A percentile compares a stretch with the other conserved stretches of the same genome.
phyloP scores from a whole-genome alignment of 192 early-diverging fungal genomes.

The Phycomyces blakesleeanus region DNA sequence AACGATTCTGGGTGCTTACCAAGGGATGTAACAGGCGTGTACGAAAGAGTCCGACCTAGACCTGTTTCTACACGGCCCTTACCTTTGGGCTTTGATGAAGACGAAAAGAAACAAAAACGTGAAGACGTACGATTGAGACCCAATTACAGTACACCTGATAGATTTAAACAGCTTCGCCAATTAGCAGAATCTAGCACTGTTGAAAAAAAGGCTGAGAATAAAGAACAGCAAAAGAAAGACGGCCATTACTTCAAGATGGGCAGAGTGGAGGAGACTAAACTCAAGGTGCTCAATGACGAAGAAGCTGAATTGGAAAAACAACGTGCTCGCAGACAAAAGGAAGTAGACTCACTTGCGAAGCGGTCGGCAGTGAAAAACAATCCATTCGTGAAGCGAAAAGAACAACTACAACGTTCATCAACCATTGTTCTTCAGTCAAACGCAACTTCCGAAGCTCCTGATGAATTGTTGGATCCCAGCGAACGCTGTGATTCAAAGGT shows the following conservation, averaged over 20 bases:
- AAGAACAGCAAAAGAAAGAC: constrained; percentile 3
- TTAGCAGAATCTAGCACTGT: constrained; percentile 23
- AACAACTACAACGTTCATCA: not conserved
- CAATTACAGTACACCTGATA: constrained; percentile 24
- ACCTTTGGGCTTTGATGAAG: too few species aligned
- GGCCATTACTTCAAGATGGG: constrained; percentile 18
- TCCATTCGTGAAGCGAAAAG: constrained; percentile 19
- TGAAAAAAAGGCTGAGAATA: not conserved
- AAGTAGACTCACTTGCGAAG: constrained; percentile 21
- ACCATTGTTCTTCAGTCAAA: not conserved
- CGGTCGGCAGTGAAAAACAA: constrained; percentile 34
- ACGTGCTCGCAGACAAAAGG: constrained; percentile 14
- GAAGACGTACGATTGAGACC: constrained; percentile 3
- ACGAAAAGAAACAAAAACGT: not conserved
- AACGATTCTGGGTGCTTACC: constrained; percentile 21
- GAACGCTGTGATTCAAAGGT: constrained; percentile 26
- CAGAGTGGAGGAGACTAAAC: constrained; percentile 17
- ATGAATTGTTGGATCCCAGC: not conserved
- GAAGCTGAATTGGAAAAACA: constrained; percentile 24
- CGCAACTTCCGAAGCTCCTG: not conserved
- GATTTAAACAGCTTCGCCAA: constrained; percentile 23
- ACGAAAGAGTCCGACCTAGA: not conserved
- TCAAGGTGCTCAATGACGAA: constrained; percentile 22
- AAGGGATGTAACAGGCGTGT: constrained; percentile 8
- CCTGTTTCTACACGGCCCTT: not conserved